Evolutionary conservation across 768 basidiomycete species (phyloP).

Genomic region (Brasilioporus rufonigricans): DNA sequence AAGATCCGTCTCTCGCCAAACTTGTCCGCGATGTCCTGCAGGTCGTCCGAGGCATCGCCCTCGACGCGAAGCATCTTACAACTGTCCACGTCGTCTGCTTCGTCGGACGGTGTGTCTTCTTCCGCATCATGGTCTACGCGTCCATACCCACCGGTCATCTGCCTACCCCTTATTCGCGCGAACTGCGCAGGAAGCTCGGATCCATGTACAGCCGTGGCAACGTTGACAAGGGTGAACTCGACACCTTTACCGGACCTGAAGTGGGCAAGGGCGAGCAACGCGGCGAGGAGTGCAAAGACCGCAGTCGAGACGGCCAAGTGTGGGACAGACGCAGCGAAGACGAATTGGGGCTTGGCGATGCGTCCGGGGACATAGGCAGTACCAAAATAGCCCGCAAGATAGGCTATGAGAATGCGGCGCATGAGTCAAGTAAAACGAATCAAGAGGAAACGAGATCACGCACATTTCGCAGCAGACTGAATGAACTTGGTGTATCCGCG

Average conservation of each 20-base stretch:
- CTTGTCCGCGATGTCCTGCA: constrained; percentile 8
- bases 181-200: constrained; percentile 26
- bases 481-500: constrained; percentile 18
- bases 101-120: not conserved
- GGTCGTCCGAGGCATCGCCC: not conserved
- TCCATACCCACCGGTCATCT: not conserved
- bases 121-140: not conserved
- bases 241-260: constrained; percentile 23
- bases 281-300: constrained; percentile 24
- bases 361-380: constrained; percentile 31
- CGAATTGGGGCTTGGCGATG: constrained; percentile 15
- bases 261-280: constrained; percentile 19
- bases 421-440: not conserved
- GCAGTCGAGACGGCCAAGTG: constrained; percentile 24
- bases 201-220: constrained; percentile 21
- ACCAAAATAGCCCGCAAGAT: constrained; percentile 22
- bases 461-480: constrained; percentile 20
- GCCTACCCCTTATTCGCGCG: not conserved
- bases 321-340: constrained; percentile 29
- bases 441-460: not conserved
- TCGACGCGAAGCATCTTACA: not conserved
- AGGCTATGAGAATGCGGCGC: constrained; percentile 1
- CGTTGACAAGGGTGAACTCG: constrained; percentile 24
- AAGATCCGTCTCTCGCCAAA: constrained; percentile 9
- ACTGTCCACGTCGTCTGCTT: not conserved